phyloP scores from a whole-genome alignment of 805 yeast species.

The Kazachstania kunashirensis region DNA sequence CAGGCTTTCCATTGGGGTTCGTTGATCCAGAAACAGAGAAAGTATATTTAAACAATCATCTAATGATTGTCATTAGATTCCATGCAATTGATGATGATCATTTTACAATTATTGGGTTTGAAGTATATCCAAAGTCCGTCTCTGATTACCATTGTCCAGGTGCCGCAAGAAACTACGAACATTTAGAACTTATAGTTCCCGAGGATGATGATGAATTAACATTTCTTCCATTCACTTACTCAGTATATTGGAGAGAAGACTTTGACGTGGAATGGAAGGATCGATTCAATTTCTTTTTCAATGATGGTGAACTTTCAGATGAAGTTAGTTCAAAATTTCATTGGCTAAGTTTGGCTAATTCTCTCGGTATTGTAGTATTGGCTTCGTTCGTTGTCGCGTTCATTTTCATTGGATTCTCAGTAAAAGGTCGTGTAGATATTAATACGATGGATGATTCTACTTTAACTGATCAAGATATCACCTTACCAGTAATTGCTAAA shows the following conservation, averaged over 20 bases:
- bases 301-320: constrained; percentile 35
- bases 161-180: constrained; percentile 48
- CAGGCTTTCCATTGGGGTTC: constrained; percentile 81
- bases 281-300: constrained; percentile 66
- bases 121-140: constrained; percentile 79
- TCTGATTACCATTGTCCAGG: constrained; percentile 64
- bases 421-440: constrained; percentile 14
- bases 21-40: constrained; percentile 41
- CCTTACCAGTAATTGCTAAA: constrained; percentile 39
- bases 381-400: constrained; percentile 56
- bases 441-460: constrained; percentile 15
- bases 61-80: constrained; percentile 69
- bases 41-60: constrained; percentile 65
- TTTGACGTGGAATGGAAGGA: constrained; percentile 49
- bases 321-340: constrained; percentile 47
- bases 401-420: constrained; percentile 36
- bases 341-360: constrained; percentile 69
- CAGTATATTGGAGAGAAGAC: constrained; percentile 86
- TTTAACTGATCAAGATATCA: constrained; percentile 13
- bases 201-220: constrained; percentile 29
- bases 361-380: constrained; percentile 53
- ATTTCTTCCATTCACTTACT: constrained; percentile 66
- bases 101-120: constrained; percentile 75
- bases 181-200: constrained; percentile 42
- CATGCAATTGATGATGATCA: constrained; percentile 40